A percentile compares a stretch with the other conserved stretches of the same genome.
These are phyloP conservation scores for Ailanthus altissimus DNA, from an alignment of 345 rosid genomes.

Conservation along the genomic window DNA sequence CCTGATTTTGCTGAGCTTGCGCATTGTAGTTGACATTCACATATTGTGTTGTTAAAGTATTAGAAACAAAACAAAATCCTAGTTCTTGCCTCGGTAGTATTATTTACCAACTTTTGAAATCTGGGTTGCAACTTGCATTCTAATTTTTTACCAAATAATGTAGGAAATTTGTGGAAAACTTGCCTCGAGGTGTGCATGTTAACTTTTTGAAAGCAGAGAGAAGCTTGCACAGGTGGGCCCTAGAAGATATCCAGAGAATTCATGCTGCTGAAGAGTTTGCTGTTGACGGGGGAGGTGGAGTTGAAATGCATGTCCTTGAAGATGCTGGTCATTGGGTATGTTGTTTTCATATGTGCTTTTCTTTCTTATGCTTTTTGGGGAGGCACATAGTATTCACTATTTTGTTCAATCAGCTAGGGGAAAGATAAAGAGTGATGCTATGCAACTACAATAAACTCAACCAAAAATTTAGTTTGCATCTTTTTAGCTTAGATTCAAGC, in stretches of 20 bases:
- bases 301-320: slow-evolving; percentile 96
- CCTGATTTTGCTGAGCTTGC: not conserved
- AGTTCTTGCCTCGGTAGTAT: not conserved
- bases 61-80: not conserved
- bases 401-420: not conserved
- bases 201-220: slow-evolving; percentile 95
- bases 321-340: slow-evolving; percentile 97
- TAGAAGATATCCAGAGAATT: slow-evolving; percentile 86
- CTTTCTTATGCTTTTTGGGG: not conserved
- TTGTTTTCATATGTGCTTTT: slow-evolving; percentile 19
- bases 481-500: not conserved
- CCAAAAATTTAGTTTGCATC: not conserved
- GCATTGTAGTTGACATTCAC: too few relatives aligned
- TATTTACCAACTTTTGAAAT: not conserved
- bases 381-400: not conserved
- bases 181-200: slow-evolving; percentile 85
- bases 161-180: slow-evolving; percentile 85
- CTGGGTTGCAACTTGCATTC: not conserved
- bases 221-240: slow-evolving; percentile 96
- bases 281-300: slow-evolving; percentile 84
- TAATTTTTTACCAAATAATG: slow-evolving; percentile 16
- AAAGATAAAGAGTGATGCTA: not conserved
- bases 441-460: not conserved
- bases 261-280: slow-evolving; percentile 93
- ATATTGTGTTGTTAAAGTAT: not conserved